These are phyloP conservation scores for Stagonosporopsis tanaceti DNA, from an alignment of 2,329 filamentous ascomycete genomes.

Conservation along the genomic window DNA sequence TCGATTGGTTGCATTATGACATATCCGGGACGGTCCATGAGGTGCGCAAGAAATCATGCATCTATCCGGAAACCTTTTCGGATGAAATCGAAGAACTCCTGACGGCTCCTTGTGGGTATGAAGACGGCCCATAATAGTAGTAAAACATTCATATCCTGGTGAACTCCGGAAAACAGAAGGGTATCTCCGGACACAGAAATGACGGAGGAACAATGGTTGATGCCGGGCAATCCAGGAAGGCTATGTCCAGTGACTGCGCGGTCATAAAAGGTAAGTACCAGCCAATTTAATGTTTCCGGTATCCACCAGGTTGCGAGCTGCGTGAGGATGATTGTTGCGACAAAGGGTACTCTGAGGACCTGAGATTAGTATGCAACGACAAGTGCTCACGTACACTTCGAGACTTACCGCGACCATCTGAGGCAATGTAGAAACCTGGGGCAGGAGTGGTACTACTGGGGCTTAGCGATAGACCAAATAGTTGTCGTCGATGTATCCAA, in stretches of 20 bases:
- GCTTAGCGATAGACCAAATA: conserved; percentile 53
- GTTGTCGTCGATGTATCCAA: conserved; percentile 48
- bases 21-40: conserved; percentile 12
- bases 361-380: conserved; percentile 27
- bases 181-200: conserved; percentile 48
- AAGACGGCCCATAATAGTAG: conserved; percentile 38
- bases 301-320: conserved; percentile 36
- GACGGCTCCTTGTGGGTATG: conserved; percentile 33
- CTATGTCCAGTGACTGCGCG: conserved; percentile 5
- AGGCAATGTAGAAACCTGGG: conserved; percentile 49
- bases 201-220: conserved; percentile 41
- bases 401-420: conserved; percentile 50
- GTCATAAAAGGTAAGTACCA: conserved; percentile 4
- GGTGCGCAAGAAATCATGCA: conserved; percentile 16
- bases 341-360: conserved; percentile 42
- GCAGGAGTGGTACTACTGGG: conserved; percentile 42
- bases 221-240: conserved; percentile 35
- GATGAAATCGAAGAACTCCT: conserved; percentile 33
- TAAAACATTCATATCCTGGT: conserved; percentile 42
- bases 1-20: conserved; percentile 20
- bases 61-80: conserved; percentile 38
- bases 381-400: not conserved
- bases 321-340: conserved; percentile 34
- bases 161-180: conserved; percentile 44
- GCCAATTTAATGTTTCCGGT: conserved; percentile 26